Base-by-base conservation (phyloP, 2,329 filamentous ascomycete species). In the Talaromyces sp. region DNA sequence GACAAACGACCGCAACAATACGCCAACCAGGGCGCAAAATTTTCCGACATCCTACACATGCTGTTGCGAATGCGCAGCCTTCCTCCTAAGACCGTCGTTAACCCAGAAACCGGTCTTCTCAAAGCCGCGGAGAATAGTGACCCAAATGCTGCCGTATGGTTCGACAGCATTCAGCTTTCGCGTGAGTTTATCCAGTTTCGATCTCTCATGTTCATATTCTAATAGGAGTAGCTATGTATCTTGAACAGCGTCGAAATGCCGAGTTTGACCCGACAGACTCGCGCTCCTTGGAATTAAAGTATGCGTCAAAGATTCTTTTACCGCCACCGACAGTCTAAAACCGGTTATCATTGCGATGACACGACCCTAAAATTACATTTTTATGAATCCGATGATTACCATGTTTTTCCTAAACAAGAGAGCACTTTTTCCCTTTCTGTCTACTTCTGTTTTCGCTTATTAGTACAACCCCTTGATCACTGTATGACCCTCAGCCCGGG, bases 31-130 rank as follows among this genome's bases (percentile, higher is more conserved):
- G 84, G 82, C 47, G 81, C 84, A 59, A 78, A 78, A n/a, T 85
- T 87, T 64, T 79, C 82, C 22, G 80, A 84, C 57, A 81, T 86
- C 33, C 72, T 87, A 4, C 78, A 81, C 61, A 85, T 84, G 77
- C 72, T 87, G 33, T 73, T 87, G 55, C 82, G 82, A 64, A 85
- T 87, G 80, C 82, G 85, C 7, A 74, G 74, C 54, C 66, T 80
- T n/a, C 75, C 77, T 13, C 77, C 77, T 28, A 77, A 76, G 65
- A 73, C 75, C 5, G 70, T 60, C 30, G 67, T 77, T 25, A 69
- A 73, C 25, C 69, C 71, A 3, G 75, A 77, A 15, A 75, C 70
- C 22, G 75, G 75, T n/a, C 65, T 73, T 11, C 61, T 79, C 59
- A 73, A 71, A 64, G 72, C 75, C 4, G 70, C 72, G 8, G 73